These are phyloP conservation scores for Lactarius quietus DNA, from an alignment of 768 basidiomycete species.

Conservation along the genomic window DNA sequence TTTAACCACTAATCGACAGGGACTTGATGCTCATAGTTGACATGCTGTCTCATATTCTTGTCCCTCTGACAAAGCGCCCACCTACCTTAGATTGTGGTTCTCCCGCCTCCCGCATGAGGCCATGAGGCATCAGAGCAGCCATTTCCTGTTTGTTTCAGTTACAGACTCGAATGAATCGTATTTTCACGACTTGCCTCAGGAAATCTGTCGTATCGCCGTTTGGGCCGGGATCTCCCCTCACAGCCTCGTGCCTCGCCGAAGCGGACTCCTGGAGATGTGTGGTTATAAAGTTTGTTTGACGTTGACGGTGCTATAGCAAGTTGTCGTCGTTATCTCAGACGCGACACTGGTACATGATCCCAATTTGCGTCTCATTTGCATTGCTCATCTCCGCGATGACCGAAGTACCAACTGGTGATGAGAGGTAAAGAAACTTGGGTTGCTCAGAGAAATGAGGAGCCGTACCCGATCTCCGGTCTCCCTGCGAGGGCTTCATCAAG, in stretches of 20 bases:
- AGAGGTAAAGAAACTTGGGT: not conserved
- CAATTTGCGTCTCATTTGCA: not conserved
- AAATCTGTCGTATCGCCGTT: not conserved
- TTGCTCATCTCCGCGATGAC: not conserved
- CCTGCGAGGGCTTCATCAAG: not conserved
- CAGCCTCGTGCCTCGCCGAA: not conserved
- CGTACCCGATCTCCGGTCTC: not conserved
- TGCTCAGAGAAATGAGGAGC: not conserved
- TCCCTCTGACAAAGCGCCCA: too few relatives aligned
- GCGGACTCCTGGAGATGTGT: not conserved
- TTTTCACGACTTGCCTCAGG: too few relatives aligned
- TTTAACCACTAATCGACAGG: conserved; percentile 27
- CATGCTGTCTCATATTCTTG: not conserved
- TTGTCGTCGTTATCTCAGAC: not conserved
- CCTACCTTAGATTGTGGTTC: too few relatives aligned
- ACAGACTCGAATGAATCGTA: too few relatives aligned
- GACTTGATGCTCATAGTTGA: not conserved
- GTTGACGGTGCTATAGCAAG: not conserved
- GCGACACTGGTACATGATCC: not conserved
- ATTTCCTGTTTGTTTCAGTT: too few relatives aligned
- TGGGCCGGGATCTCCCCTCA: too few relatives aligned
- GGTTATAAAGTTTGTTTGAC: not conserved
- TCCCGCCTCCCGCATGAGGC: too few relatives aligned
- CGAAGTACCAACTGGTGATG: not conserved
- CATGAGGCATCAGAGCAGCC: too few relatives aligned